These are phyloP conservation scores for Annulohypoxylon stygium DNA, from an alignment of 495 filamentous ascomycete genomes.

Conservation along the genomic window DNA sequence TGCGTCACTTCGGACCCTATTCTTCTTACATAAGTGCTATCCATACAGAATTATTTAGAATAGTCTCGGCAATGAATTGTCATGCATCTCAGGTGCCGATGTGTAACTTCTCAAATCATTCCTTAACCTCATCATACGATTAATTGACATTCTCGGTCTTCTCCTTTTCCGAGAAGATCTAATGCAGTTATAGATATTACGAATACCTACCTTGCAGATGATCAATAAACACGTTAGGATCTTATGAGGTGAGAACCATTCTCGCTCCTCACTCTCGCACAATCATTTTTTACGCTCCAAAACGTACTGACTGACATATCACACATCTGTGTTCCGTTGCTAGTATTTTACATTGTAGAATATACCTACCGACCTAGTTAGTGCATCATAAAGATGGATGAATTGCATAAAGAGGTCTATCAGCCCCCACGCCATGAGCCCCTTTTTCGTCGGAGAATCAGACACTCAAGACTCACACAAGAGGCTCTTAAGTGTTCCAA, in stretches of 20 bases:
- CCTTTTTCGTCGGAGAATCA: slow-evolving; percentile 29
- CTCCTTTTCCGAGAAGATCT: slow-evolving; percentile 16
- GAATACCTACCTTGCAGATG: slow-evolving; percentile 10
- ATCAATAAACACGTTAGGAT: slow-evolving; percentile 30
- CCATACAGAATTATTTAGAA: slow-evolving; percentile 2
- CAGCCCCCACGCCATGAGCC: slow-evolving; percentile 23
- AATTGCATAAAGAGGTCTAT: slow-evolving; percentile 43
- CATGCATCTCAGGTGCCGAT: slow-evolving; percentile 43
- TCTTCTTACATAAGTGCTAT: neutral
- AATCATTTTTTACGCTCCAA: slow-evolving; percentile 5
- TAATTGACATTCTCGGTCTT: slow-evolving; percentile 21
- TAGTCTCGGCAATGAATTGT: slow-evolving; percentile 37
- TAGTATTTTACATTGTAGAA: neutral
- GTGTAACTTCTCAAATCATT: slow-evolving; percentile 34
- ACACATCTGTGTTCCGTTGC: neutral
- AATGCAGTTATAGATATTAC: slow-evolving; percentile 16
- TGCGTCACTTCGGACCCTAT: slow-evolving; percentile 5
- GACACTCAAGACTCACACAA: slow-evolving; percentile 32
- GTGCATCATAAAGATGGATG: slow-evolving; percentile 8
- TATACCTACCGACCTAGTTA: slow-evolving; percentile 29
- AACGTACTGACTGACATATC: neutral
- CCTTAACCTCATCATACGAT: slow-evolving; percentile 36
- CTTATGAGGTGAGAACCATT: slow-evolving; percentile 32
- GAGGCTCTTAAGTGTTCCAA: neutral
- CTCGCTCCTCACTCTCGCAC: slow-evolving; percentile 14